Evolutionary conservation across 495 filamentous ascomycete genomes (phyloP).

Genomic region (Haplographium delicatum): DNA sequence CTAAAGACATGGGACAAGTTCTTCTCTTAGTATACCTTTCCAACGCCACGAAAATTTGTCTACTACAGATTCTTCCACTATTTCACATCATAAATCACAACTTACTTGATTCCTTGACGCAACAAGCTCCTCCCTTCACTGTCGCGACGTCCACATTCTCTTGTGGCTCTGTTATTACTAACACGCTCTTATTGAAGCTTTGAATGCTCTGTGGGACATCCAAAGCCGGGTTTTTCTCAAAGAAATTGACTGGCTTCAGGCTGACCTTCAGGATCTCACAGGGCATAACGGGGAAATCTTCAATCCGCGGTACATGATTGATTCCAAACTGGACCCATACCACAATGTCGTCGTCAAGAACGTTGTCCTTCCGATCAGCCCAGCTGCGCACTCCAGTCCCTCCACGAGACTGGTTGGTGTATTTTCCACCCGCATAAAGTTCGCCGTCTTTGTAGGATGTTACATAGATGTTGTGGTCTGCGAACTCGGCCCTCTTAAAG

Average conservation of each 20-base stretch:
- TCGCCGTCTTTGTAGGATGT: slow-evolving; percentile 74
- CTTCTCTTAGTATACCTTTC: no score
- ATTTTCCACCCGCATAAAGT: slow-evolving; percentile 75
- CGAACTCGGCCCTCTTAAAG: slow-evolving; percentile 73
- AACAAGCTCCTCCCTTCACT: slow-evolving; percentile 35
- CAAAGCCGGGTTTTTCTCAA: slow-evolving; percentile 67
- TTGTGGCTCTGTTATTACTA: slow-evolving; percentile 31
- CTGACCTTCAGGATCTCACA: slow-evolving; percentile 56
- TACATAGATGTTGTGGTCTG: slow-evolving; percentile 76
- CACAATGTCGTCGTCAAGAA: slow-evolving; percentile 49
- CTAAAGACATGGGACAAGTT: no score
- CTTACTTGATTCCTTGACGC: slow-evolving; percentile 26
- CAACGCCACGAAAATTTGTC: background rate
- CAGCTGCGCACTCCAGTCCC: slow-evolving; percentile 54
- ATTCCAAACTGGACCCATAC: slow-evolving; percentile 59
- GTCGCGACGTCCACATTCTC: slow-evolving; percentile 28
- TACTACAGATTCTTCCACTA: background rate
- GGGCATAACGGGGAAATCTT: slow-evolving; percentile 67
- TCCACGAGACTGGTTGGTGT: slow-evolving; percentile 76
- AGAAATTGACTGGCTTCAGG: slow-evolving; percentile 72
- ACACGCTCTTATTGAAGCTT: slow-evolving; percentile 41
- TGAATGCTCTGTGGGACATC: slow-evolving; percentile 62
- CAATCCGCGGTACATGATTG: slow-evolving; percentile 54
- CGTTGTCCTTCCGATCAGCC: slow-evolving; percentile 45
- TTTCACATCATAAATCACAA: slow-evolving; percentile 17